Base-by-base conservation (phyloP, 148 eudicot species). In the Diospyros lotus region DNA sequence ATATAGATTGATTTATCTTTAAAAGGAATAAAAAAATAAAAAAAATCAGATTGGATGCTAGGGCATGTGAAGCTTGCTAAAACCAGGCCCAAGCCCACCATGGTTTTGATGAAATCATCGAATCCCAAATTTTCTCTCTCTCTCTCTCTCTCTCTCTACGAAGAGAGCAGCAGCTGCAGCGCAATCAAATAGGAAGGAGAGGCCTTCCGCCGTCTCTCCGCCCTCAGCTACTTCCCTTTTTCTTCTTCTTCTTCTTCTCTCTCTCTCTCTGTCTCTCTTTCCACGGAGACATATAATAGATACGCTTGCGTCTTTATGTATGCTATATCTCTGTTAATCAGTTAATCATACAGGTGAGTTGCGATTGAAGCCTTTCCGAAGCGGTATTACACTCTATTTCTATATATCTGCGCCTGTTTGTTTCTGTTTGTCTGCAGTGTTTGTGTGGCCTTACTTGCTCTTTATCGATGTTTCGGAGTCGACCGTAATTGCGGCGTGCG, bases 181-280 rank as follows among this genome's bases (percentile, higher is more conserved):
- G 28, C 59, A 69, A 14, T 69, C 73, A 54, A 69, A 69, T 17
- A 69, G 10, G 15, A 3, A 41, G 60, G 73, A 46, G 60, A 59
- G 60, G 6, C 39, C 2, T 40, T 69, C 72, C 73, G 66, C 75
- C 75, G 56, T 73, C 68, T 50, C 76, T 45, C 75, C 39, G 68
- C 76, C 67, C 76, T 45, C 75, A 50, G 68, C 76, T 63, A 61
- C 14, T 61, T 61, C 68, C n/a, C 46, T 61, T 58, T 58, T 61
- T 4, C 43, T 39, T n/a, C 17, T 28, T 40, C 44, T 9, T 39
- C 4, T 62, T 13, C 73, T 41, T 64, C 1, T 2, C 41, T 6
- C 64, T 44, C 74, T 58, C 63, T 55, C 66, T 48, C 28, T 28
- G 65, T 0, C 0, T 17, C 44, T 69, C 75, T 72, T 38, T 73